These are phyloP conservation scores for Echeveria elegans DNA, from an alignment of 164 flowering plant genomes.

Conservation along the genomic window DNA sequence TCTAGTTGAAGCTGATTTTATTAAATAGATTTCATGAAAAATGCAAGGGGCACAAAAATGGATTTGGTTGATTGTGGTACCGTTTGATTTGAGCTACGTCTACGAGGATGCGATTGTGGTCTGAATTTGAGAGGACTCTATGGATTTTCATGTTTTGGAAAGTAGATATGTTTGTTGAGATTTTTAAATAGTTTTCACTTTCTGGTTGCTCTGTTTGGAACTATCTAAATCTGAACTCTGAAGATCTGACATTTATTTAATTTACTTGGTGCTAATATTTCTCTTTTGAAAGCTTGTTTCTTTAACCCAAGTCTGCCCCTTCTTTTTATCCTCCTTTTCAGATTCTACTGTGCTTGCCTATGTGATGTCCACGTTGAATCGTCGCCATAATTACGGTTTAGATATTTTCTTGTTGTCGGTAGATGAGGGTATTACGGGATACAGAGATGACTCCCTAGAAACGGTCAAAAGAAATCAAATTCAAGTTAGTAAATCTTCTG, in stretches of 20 bases:
- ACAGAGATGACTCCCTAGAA: conserved; percentile 97
- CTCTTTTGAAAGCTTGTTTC: neutral
- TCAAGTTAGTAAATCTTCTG: conserved; percentile 38
- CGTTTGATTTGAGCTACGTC: too few relatives aligned
- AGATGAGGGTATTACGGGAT: conserved; percentile 98
- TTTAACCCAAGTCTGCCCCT: too few relatives aligned
- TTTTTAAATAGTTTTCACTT: too few relatives aligned
- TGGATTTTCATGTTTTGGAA: neutral
- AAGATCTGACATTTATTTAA: too few relatives aligned
- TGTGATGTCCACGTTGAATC: conserved; percentile 75
- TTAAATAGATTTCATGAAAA: too few relatives aligned
- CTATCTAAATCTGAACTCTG: too few relatives aligned
- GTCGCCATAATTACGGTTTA: conserved; percentile 75
- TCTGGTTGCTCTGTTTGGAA: too few relatives aligned
- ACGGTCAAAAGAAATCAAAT: conserved; percentile 94
- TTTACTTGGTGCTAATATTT: too few relatives aligned
- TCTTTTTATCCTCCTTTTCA: conserved; percentile 21
- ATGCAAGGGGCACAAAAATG: too few relatives aligned
- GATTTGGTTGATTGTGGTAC: too few relatives aligned
- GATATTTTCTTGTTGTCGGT: conserved; percentile 87
- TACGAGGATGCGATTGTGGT: too few relatives aligned
- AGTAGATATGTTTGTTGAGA: too few relatives aligned
- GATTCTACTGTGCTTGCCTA: conserved; percentile 98
- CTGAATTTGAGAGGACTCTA: neutral
- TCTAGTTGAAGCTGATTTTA: neutral